Evolutionary conservation across 805 yeast genomes (phyloP), one percentile per base, ranked within the genome.

Genomic region (Suhomyces prunicola): DNA sequence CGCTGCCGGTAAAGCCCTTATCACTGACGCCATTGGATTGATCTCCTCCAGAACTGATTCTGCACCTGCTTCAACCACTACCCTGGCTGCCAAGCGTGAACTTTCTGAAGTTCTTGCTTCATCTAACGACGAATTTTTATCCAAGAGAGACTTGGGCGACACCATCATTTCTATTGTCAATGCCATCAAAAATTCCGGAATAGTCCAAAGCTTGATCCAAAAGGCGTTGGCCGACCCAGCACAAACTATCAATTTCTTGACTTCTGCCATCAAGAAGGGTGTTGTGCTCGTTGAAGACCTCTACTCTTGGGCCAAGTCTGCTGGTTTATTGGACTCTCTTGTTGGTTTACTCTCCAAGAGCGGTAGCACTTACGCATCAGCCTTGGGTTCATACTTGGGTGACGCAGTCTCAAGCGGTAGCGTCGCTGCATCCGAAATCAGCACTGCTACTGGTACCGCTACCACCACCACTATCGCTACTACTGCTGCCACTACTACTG

Each of bases 201-300:
- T 73, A 27, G 67, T 73, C 27, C 59, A 58, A 48, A 44, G 54
- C 44, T 64, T 73, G 49, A 52, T 74, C 53, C 57, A 65, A 53
- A 72, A 70, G 63, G 72, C 68, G 31, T 60, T 70, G 58, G 69
- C 69, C 40, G 68, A 75, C 67, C 79, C 79, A 50, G 50, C 55
- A 36, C 67, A 69, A 41, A 56, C 74, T 47, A 58, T 74, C 48
- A 51, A 58, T 31, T 69, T 71, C 57, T 66, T 73, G 58, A 60
- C 69, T 42, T 57, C 69, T 41, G 74, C 68, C 44, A 66, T 72
- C 54, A 58, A 66, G 55, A 60, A 63, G 46, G 78, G 76, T 46
- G 47, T 67, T 46, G 71, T 68, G 41, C 54, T 67, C 35, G 68
- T 57, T 47, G 69, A 68, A 64, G 77, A 74, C 46, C 52, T 73